A percentile compares a stretch with the other conserved stretches of the same genome.
phyloP scores from a whole-genome alignment of 805 yeast genomes.

The Kluyveromyces lactis region DNA sequence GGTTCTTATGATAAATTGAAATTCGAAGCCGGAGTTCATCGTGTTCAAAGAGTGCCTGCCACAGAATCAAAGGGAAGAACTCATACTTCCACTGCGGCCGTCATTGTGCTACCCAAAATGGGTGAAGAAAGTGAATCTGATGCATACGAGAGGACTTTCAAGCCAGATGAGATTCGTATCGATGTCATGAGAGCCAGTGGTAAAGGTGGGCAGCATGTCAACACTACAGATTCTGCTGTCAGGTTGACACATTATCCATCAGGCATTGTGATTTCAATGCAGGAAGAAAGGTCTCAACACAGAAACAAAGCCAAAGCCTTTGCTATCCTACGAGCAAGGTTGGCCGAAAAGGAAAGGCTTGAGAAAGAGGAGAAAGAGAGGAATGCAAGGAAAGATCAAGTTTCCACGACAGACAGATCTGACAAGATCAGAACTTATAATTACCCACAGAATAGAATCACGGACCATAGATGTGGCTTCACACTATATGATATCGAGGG shows the following conservation, averaged over 20 bases:
- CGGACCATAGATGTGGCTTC: slow-evolving; percentile 86
- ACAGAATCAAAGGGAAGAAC: slow-evolving; percentile 92
- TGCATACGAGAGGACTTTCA: slow-evolving; percentile 60
- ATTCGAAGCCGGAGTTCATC: slow-evolving; percentile 90
- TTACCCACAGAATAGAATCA: slow-evolving; percentile 83
- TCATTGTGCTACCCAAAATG: slow-evolving; percentile 81
- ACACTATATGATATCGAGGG: slow-evolving; percentile 70
- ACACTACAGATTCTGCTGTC: slow-evolving; percentile 95
- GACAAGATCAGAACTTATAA: slow-evolving; percentile 94
- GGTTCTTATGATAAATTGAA: slow-evolving; percentile 70
- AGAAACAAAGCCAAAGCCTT: slow-evolving; percentile 90
- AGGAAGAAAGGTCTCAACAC: slow-evolving; percentile 93
- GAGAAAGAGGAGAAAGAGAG: slow-evolving; percentile 59
- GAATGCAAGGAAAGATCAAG: slow-evolving; percentile 69
- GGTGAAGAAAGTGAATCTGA: slow-evolving; percentile 44
- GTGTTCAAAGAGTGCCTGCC: slow-evolving; percentile 90
- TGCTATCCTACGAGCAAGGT: slow-evolving; percentile 66
- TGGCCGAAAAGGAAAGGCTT: slow-evolving; percentile 72
- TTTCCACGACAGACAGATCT: slow-evolving; percentile 78
- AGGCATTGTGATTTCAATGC: slow-evolving; percentile 82
- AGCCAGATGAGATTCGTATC: slow-evolving; percentile 79
- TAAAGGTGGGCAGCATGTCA: slow-evolving; percentile 97
- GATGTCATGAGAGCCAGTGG: slow-evolving; percentile 98
- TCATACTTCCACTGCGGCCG: slow-evolving; percentile 95
- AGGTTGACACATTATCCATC: slow-evolving; percentile 87